These are phyloP conservation scores for Conticribra guillardii DNA, from an alignment of 108 stramenopile species.

Conservation along the genomic window DNA sequence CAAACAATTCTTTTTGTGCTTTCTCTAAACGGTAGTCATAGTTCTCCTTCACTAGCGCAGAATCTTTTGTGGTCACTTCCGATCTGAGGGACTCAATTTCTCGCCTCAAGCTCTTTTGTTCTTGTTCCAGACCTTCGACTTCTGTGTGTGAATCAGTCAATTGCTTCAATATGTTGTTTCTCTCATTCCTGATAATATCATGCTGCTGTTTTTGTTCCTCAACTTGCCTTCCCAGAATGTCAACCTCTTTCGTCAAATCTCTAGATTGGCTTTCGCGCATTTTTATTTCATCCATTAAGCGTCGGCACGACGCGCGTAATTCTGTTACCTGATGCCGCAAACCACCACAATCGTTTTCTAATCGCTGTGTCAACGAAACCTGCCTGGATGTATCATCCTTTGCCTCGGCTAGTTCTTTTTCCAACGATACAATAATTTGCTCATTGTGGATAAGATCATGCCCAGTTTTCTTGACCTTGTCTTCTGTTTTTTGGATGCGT, in stretches of 20 bases:
- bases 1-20: constrained; percentile 57
- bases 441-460: constrained; percentile 61
- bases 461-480: constrained; percentile 55
- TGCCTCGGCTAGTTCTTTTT: constrained; percentile 63
- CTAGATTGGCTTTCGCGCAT: constrained; percentile 51
- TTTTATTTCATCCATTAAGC: constrained; percentile 73
- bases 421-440: constrained; percentile 57
- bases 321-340: constrained; percentile 70
- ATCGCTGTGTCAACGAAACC: constrained; percentile 26
- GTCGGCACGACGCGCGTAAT: constrained; percentile 52
- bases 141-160: constrained; percentile 52
- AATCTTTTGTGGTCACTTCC: constrained; percentile 68
- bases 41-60: constrained; percentile 79
- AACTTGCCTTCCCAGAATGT: constrained; percentile 58
- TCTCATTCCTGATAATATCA: constrained; percentile 31
- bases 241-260: constrained; percentile 30
- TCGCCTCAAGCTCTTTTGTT: constrained; percentile 71
- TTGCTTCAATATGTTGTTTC: constrained; percentile 26
- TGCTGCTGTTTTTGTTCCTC: constrained; percentile 75
- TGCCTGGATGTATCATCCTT: constrained; percentile 61
- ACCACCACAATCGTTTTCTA: constrained; percentile 78
- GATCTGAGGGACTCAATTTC: constrained; percentile 81
- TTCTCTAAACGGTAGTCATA: constrained; percentile 72
- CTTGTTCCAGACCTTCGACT: constrained; percentile 57
- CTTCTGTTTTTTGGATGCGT: constrained; percentile 48